phyloP scores from a whole-genome alignment of 2,329 filamentous ascomycete species.

The Hypoxylon rubiginosum region DNA sequence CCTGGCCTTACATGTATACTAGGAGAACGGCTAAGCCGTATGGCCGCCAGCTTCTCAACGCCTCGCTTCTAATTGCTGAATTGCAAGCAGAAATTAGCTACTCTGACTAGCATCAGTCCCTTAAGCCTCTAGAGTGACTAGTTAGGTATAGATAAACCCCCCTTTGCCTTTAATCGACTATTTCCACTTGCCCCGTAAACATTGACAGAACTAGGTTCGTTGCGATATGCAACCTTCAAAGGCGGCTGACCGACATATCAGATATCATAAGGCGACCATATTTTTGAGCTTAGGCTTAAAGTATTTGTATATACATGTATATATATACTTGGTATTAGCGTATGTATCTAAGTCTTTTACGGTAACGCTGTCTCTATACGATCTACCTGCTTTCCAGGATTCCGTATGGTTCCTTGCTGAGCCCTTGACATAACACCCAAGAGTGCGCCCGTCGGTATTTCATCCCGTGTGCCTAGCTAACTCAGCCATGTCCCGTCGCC shows the following conservation, averaged over 20 bases:
- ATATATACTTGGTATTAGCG: background rate
- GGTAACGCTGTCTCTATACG: background rate
- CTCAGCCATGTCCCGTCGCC: background rate
- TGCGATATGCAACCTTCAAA: background rate
- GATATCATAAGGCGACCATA: no score
- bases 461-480: background rate
- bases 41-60: background rate
- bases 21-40: background rate
- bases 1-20: background rate
- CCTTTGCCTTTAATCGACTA: background rate
- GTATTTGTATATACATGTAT: background rate
- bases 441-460: background rate
- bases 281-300: no score
- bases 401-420: conserved; percentile 3
- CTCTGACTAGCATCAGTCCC: background rate
- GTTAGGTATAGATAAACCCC: background rate
- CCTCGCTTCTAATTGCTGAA: background rate
- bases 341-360: conserved; percentile 4
- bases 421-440: background rate
- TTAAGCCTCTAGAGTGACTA: background rate
- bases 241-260: no score
- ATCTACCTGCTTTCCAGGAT: conserved; percentile 6
- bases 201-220: background rate
- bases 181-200: background rate
- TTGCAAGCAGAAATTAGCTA: background rate